phyloP scores from a whole-genome alignment of 116 monocot species.

The Thalassia testudinum region DNA sequence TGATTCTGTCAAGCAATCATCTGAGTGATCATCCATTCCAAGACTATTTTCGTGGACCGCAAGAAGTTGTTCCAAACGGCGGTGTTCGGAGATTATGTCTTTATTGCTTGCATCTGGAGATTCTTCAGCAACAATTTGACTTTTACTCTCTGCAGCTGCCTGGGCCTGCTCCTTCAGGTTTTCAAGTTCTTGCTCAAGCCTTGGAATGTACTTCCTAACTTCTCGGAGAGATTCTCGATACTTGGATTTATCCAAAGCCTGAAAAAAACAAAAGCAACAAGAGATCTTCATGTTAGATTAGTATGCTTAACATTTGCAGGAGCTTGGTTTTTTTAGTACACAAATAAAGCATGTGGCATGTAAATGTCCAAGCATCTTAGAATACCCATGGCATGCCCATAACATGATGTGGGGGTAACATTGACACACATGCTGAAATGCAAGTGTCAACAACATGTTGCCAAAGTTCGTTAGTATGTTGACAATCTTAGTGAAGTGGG shows the following conservation, averaged over 20 bases:
- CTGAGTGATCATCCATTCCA: slow-evolving; percentile 9
- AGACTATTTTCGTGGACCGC: slow-evolving; percentile 6
- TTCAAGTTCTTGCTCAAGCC: slow-evolving; percentile 69
- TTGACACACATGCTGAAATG: no score
- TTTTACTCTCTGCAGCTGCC: slow-evolving; percentile 14
- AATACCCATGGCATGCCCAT: no score
- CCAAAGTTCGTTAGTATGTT: no score
- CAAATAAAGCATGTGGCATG: no score
- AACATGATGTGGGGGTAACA: no score
- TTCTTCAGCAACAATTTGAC: slow-evolving; percentile 2
- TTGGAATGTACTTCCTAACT: slow-evolving; percentile 59
- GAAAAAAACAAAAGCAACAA: neutral
- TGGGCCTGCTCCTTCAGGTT: slow-evolving; percentile 32
- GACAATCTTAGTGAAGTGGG: no score
- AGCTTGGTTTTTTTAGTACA: no score
- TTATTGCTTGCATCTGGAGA: slow-evolving; percentile 1
- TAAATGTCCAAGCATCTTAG: no score
- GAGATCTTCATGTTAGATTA: no score
- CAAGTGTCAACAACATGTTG: no score
- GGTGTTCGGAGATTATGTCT: neutral
- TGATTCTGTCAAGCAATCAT: slow-evolving; percentile 19
- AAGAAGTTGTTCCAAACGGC: slow-evolving; percentile 14
- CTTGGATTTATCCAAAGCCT: slow-evolving; percentile 96
- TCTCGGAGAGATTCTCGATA: slow-evolving; percentile 56
- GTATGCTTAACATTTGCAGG: no score